A percentile compares a stretch with the other conserved stretches of the same genome.
Evolutionary conservation across 139 green algal species (phyloP).

Genomic region (Gonium pectorale): DNA sequence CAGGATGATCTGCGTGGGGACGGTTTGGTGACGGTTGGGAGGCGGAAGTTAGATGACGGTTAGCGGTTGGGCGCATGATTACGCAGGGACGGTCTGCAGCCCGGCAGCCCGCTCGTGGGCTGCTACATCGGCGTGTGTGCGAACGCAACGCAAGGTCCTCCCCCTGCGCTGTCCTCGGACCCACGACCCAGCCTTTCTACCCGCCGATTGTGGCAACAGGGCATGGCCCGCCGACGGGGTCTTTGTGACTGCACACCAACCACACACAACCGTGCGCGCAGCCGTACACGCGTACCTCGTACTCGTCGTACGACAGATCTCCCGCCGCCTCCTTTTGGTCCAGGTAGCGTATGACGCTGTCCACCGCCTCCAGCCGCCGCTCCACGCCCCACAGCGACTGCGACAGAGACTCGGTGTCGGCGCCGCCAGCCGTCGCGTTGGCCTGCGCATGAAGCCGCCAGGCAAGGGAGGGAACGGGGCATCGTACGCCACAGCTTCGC

Average conservation of each 20-base stretch:
- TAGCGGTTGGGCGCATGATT: not conserved
- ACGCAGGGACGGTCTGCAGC: too few species aligned
- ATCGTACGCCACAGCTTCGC: not conserved
- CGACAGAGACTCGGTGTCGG: not conserved
- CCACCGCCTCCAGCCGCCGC: constrained; percentile 40
- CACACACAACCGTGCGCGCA: not conserved
- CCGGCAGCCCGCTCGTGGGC: too few species aligned
- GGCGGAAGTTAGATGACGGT: not conserved
- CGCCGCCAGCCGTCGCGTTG: not conserved
- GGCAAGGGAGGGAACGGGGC: not conserved
- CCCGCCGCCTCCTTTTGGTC: constrained; percentile 26
- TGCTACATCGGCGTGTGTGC: too few species aligned
- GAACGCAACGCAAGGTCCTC: too few species aligned
- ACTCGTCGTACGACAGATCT: constrained; percentile 39
- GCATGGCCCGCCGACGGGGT: too few species aligned
- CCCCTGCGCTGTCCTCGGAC: too few species aligned
- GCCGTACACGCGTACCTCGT: constrained; percentile 19
- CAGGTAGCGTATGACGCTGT: constrained; percentile 19
- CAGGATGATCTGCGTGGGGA: constrained; percentile 26
- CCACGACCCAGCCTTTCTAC: too few species aligned
- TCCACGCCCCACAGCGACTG: constrained; percentile 35
- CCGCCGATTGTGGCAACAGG: too few species aligned
- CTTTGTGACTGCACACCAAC: too few species aligned
- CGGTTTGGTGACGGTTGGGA: too few species aligned
- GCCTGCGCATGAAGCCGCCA: too few species aligned